Evolutionary conservation across 306 rosid genomes (phyloP).

Genomic region (Arachis hypogaea): DNA sequence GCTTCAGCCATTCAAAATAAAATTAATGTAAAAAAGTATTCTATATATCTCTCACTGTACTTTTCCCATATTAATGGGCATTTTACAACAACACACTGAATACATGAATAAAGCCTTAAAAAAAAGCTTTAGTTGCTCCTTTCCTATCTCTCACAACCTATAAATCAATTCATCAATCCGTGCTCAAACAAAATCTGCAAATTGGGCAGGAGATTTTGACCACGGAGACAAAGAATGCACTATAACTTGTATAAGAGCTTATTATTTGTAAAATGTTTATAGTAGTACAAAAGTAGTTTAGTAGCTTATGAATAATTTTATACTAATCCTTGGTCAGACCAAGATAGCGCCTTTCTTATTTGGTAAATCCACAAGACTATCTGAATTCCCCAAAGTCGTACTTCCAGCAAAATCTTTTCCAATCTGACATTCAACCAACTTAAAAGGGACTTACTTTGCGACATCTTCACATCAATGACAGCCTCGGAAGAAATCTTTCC

Average conservation of each 20-base stretch:
- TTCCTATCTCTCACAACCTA: conserved; percentile 9
- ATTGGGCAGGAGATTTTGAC: conserved; percentile 35
- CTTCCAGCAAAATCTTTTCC: conserved; percentile 67
- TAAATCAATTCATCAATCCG: conserved; percentile 35
- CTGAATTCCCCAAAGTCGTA: conserved; percentile 74
- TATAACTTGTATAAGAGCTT: conserved; percentile 31
- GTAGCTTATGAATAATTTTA: conserved; percentile 13
- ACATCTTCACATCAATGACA: conserved; percentile 68
- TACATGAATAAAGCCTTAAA: conserved; percentile 23
- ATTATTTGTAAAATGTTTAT: conserved; percentile 31
- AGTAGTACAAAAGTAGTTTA: conserved; percentile 22
- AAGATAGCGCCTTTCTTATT: conserved; percentile 56
- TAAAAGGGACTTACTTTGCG: conserved; percentile 60
- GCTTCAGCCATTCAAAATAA: conserved; percentile 10
- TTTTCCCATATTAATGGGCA: conserved; percentile 36
- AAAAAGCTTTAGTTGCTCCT: conserved; percentile 8
- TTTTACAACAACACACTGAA: conserved; percentile 40
- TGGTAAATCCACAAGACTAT: conserved; percentile 75
- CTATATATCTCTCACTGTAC: conserved; percentile 20
- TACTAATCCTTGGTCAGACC: conserved; percentile 45
- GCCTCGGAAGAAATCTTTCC: conserved; percentile 95
- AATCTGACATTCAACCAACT: conserved; percentile 58
- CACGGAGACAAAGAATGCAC: conserved; percentile 53
- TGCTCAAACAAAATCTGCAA: conserved; percentile 36
- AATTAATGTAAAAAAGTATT: not conserved